Evolutionary conservation across 345 rosid genomes (phyloP).

Genomic region (Citrus cavaleriei): DNA sequence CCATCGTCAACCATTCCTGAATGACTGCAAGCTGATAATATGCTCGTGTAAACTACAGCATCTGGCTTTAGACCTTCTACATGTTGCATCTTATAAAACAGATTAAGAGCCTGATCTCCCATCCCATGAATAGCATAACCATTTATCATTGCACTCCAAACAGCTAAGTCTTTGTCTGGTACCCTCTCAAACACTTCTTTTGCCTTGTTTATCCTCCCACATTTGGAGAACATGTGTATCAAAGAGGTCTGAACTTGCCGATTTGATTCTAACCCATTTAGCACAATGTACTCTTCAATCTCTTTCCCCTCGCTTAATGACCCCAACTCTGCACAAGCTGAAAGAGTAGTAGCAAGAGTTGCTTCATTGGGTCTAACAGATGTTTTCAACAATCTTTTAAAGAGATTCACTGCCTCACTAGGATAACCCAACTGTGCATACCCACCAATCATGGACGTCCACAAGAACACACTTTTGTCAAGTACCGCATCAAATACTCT

Average conservation of each 20-base stretch:
- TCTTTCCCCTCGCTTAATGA: slow-evolving; percentile 12
- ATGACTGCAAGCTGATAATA: slow-evolving; percentile 30
- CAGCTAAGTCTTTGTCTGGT: slow-evolving; percentile 13
- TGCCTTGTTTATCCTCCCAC: slow-evolving; percentile 29
- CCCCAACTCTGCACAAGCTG: slow-evolving; percentile 31
- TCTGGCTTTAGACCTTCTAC: slow-evolving; percentile 18
- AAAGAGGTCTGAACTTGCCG: slow-evolving; percentile 26
- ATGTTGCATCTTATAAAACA: slow-evolving; percentile 24
- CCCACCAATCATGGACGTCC: slow-evolving; percentile 26
- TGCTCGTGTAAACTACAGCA: slow-evolving; percentile 17
- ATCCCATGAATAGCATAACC: slow-evolving; percentile 31
- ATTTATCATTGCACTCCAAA: slow-evolving; percentile 29
- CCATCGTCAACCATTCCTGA: slow-evolving; percentile 24
- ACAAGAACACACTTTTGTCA: slow-evolving; percentile 22
- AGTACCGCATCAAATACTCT: slow-evolving; percentile 17
- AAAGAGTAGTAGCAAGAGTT: slow-evolving; percentile 19
- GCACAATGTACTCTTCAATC: slow-evolving; percentile 19
- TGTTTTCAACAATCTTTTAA: slow-evolving; percentile 21
- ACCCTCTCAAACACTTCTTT: slow-evolving; percentile 15
- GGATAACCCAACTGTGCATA: slow-evolving; percentile 20
- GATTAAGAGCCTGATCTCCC: slow-evolving; percentile 21
- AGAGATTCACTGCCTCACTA: slow-evolving; percentile 17
- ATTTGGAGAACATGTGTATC: slow-evolving; percentile 27
- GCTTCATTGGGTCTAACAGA: slow-evolving; percentile 24
- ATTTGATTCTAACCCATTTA: slow-evolving; percentile 13